Conservation (phyloP, 805 yeast species). For the Starmerella asiatica region DNA sequence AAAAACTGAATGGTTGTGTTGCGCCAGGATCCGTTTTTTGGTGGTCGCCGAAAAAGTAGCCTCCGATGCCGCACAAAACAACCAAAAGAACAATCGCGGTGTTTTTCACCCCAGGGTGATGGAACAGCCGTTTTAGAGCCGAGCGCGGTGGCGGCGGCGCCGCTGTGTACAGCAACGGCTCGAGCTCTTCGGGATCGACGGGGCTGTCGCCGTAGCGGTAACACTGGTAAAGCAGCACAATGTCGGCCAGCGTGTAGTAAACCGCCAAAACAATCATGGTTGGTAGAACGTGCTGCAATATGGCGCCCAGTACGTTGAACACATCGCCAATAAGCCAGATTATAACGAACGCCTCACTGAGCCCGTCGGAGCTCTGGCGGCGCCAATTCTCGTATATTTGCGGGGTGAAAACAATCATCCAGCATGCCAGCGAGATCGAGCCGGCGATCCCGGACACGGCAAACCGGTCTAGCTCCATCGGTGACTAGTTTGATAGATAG, state of each 20-base stretch:
- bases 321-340: constrained; percentile 91
- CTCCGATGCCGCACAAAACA: constrained; percentile 64
- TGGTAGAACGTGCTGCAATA: constrained; percentile 78
- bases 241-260: constrained; percentile 83
- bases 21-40: constrained; percentile 31
- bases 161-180: constrained; percentile 6
- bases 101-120: constrained; percentile 18
- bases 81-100: constrained; percentile 50
- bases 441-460: constrained; percentile 26
- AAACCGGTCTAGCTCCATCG: constrained; percentile 7
- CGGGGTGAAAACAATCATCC: constrained; percentile 97
- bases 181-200: constrained; percentile 7
- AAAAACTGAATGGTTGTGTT: constrained; percentile 45
- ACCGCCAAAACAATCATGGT: constrained; percentile 89
- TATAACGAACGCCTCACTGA: constrained; percentile 71
- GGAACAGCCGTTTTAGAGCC: neutral
- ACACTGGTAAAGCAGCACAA: constrained; percentile 73
- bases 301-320: constrained; percentile 83
- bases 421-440: constrained; percentile 87
- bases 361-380: constrained; percentile 76
- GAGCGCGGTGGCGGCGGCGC: neutral
- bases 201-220: constrained; percentile 45
- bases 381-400: constrained; percentile 72
- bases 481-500: too few species aligned
- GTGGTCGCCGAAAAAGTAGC: constrained; percentile 64